Evolutionary conservation across 2,329 filamentous ascomycete genomes (phyloP).

Genomic region (Lasiodiplodia sp.): DNA sequence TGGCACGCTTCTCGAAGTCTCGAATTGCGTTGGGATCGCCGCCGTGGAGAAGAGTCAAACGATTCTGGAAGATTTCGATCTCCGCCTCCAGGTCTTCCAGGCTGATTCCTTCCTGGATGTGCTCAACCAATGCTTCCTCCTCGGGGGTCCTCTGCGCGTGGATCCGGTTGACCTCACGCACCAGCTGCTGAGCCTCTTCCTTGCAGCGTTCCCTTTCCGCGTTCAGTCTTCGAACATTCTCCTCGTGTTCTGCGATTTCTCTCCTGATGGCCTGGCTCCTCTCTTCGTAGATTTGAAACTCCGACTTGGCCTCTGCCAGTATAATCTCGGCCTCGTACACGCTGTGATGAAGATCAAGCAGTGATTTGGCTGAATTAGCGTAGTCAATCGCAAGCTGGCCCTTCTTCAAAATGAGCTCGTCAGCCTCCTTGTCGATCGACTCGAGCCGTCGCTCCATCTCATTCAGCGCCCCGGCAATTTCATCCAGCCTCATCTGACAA

Average conservation of each 20-base stretch:
- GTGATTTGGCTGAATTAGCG: slow-evolving; percentile 65
- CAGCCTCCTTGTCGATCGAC: slow-evolving; percentile 31
- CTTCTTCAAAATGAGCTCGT: slow-evolving; percentile 41
- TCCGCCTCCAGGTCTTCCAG: slow-evolving; percentile 72
- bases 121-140: slow-evolving; percentile 33
- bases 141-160: slow-evolving; percentile 43
- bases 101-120: slow-evolving; percentile 36
- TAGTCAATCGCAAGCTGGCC: slow-evolving; percentile 56
- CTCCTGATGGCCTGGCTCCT: slow-evolving; percentile 68
- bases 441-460: slow-evolving; percentile 1
- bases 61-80: slow-evolving; percentile 75
- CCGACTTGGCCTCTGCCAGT: slow-evolving; percentile 82
- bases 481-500: slow-evolving; percentile 29
- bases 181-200: slow-evolving; percentile 36
- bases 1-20: slow-evolving; percentile 65
- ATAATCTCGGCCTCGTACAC: slow-evolving; percentile 74
- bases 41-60: slow-evolving; percentile 80
- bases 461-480: slow-evolving; percentile 27
- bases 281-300: slow-evolving; percentile 71
- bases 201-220: slow-evolving; percentile 50
- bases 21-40: slow-evolving; percentile 77
- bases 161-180: slow-evolving; percentile 36
- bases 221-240: slow-evolving; percentile 49
- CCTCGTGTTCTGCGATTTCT: slow-evolving; percentile 57
- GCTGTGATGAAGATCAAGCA: slow-evolving; percentile 68